phyloP scores from a whole-genome alignment of 2,329 filamentous ascomycete species.

The Coniochaeta pulveracea region DNA sequence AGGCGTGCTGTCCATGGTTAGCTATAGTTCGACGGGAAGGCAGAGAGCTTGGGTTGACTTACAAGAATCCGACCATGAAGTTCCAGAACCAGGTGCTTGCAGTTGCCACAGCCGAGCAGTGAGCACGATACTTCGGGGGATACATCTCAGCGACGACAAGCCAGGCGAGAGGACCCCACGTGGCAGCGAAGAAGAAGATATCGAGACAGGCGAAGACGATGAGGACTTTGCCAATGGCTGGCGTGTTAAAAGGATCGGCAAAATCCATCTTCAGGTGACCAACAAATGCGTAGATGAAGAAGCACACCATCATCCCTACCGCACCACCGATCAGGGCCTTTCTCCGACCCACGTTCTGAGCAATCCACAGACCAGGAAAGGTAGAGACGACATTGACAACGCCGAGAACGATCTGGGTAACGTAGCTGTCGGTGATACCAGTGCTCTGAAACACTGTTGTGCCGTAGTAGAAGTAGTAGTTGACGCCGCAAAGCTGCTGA shows the following conservation, averaged over 20 bases:
- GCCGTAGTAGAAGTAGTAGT: slow-evolving; percentile 56
- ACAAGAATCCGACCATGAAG: slow-evolving; percentile 65
- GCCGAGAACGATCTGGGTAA: slow-evolving; percentile 56
- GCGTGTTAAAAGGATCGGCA: not conserved
- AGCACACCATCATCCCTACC: slow-evolving; percentile 55
- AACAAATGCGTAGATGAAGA: slow-evolving; percentile 52
- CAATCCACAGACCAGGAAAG: slow-evolving; percentile 55
- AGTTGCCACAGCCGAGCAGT: slow-evolving; percentile 49
- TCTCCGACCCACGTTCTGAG: slow-evolving; percentile 58
- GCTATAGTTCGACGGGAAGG: too few species aligned
- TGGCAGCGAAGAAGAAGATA: slow-evolving; percentile 58
- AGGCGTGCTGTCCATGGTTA: too few species aligned
- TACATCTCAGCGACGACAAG: slow-evolving; percentile 58
- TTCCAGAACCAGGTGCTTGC: slow-evolving; percentile 61
- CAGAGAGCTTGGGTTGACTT: too few species aligned
- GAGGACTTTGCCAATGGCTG: slow-evolving; percentile 20
- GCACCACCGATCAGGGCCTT: slow-evolving; percentile 55
- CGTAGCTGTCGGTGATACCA: slow-evolving; percentile 53
- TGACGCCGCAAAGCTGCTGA: slow-evolving; percentile 56
- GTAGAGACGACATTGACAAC: slow-evolving; percentile 59
- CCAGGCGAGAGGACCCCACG: slow-evolving; percentile 63
- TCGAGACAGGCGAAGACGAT: slow-evolving; percentile 69
- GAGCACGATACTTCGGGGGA: slow-evolving; percentile 48
- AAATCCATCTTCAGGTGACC: slow-evolving; percentile 18
- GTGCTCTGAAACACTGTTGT: slow-evolving; percentile 56